Evolutionary conservation across 2,329 filamentous ascomycete genomes (phyloP), one percentile per base, ranked within the genome.

Genomic region (Teratosphaeria nubilosa): DNA sequence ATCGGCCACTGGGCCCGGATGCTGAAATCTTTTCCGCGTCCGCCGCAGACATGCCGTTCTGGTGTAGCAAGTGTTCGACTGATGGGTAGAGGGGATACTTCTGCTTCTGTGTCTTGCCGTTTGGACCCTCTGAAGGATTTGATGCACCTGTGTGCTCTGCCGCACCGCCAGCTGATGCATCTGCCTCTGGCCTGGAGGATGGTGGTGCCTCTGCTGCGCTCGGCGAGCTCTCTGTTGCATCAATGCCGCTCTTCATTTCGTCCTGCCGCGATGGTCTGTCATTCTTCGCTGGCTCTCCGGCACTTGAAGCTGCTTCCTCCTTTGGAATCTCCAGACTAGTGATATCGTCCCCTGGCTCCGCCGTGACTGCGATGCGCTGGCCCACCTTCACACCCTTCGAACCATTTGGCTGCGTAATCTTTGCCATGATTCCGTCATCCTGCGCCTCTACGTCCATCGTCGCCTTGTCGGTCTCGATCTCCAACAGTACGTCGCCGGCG

Each of bases 361-460:
- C 90, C 55, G 91, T 79, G 60, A 95, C 88, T 51, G 85, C 90
- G 77, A 95, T 95, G 67, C 90, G 82, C 53, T 82, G 78, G 63
- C 90, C 90, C 57, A 95, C 90, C 73, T 88, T 81, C 37, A 95
- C 81, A 53, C 78, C 79, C 77, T 95, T 94, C 72, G 81, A 81
- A 56, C 89, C 89, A 70, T 91, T 86, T 51, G 77, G 77, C 70
- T 85, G 78, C 71, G 85, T 82, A 66, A 95, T 92, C 80, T 94
- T 95, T 70, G 91, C 85, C 73, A 95, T 76, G 65, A 92, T 79
- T 50, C 91, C 90, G 70, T 95, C 90, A 51, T 95, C 90, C 76
- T 94, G 90, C 48, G 90, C 90, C 78, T 95, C 91, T 27, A 95
- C 90, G 67, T 95, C 91, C 90, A 95, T 95, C 58, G 89, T 89